Evolutionary conservation across 2,329 filamentous ascomycete species (phyloP).

Genomic region (Torrubiella hemipterigena): DNA sequence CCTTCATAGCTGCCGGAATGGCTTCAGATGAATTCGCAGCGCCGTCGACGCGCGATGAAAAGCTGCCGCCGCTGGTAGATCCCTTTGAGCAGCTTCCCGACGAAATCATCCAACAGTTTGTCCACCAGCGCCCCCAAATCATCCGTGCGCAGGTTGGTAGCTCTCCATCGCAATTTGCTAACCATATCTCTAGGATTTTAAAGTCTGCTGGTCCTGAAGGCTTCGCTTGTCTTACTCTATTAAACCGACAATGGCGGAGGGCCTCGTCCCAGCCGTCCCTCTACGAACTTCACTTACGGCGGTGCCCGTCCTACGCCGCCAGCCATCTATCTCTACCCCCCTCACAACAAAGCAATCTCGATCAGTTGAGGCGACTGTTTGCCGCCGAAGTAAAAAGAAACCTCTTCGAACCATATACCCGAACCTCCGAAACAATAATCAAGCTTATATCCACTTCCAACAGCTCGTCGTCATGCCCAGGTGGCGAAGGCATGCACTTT

Average conservation of each 20-base stretch:
- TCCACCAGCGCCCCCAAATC: no score
- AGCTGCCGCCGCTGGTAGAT: constrained; percentile 16
- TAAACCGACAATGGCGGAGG: constrained; percentile 54
- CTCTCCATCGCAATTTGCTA: constrained; percentile 7
- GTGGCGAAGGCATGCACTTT: constrained; percentile 79
- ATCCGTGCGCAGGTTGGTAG: no score
- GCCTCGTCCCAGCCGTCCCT: constrained; percentile 52
- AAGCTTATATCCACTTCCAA: constrained; percentile 75
- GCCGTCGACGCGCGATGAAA: constrained; percentile 23
- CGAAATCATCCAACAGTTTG: constrained; percentile 60
- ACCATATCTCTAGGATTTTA: constrained; percentile 40
- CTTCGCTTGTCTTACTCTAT: constrained; percentile 53
- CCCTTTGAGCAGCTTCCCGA: constrained; percentile 49
- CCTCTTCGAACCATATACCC: constrained; percentile 63
- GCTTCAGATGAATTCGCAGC: no score
- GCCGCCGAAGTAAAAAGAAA: constrained; percentile 62
- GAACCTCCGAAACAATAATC: constrained; percentile 58
- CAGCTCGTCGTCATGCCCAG: constrained; percentile 71
- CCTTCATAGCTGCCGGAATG: no score
- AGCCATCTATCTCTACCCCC: constrained; percentile 30
- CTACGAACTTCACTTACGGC: constrained; percentile 50
- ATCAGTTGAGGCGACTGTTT: constrained; percentile 52
- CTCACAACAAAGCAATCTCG: constrained; percentile 37
- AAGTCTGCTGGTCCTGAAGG: constrained; percentile 46
- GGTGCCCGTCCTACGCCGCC: constrained; percentile 45